Percentiles rank a stretch among this genome's conserved stretches.
Evolutionary conservation across 2,329 filamentous ascomycete genomes (phyloP).

Genomic region (Ophiostoma australiae): DNA sequence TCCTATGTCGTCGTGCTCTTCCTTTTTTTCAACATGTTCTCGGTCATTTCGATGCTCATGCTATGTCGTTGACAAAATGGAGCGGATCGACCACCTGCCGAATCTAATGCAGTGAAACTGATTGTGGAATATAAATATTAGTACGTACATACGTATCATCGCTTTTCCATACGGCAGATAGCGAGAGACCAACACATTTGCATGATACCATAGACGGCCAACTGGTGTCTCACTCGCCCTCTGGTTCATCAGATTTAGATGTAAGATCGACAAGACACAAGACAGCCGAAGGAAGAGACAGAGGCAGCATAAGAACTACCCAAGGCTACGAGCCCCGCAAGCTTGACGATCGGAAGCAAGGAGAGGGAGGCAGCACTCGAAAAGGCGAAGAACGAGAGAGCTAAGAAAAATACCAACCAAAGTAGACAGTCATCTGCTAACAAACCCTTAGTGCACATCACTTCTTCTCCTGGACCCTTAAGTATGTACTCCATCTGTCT

Average conservation of each 20-base stretch:
- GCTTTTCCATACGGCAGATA: too few species aligned
- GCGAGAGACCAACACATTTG: neutral
- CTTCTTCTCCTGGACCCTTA: neutral
- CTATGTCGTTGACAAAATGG: neutral
- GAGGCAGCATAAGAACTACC: neutral
- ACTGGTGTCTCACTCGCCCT: slow-evolving; percentile 13
- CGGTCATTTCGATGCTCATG: neutral
- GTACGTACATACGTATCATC: neutral
- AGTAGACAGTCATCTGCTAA: neutral
- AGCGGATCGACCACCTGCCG: neutral
- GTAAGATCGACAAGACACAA: neutral
- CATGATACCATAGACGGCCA: slow-evolving; percentile 10
- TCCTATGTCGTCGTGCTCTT: neutral
- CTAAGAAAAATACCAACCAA: neutral
- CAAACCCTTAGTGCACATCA: neutral
- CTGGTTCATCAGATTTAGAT: neutral
- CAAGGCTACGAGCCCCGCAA: neutral
- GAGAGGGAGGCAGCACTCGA: neutral
- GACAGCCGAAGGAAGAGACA: neutral
- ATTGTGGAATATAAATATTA: neutral
- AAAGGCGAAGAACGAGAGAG: neutral
- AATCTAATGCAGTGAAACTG: neutral
- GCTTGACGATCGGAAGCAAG: neutral
- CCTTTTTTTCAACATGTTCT: neutral
- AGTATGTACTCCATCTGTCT: slow-evolving; percentile 12